Evolutionary conservation across 441 rosid species (phyloP).

Genomic region (Hura crepitans): DNA sequence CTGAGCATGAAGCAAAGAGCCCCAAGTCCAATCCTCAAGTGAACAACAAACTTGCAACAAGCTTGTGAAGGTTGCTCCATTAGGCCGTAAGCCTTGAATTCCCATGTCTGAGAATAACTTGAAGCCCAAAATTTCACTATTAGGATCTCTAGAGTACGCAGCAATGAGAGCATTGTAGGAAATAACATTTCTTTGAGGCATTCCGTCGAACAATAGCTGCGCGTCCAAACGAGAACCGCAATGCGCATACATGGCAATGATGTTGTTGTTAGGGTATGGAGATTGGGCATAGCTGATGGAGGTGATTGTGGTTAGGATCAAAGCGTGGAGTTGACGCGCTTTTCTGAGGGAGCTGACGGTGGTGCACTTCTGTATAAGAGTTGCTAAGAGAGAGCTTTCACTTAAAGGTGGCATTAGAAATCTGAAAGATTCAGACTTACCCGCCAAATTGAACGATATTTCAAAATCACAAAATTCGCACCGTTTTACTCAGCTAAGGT

Average conservation of each 20-base stretch:
- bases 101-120: constrained; percentile 38
- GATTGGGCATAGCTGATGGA: constrained; percentile 23
- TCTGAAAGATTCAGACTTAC: background rate
- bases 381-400: constrained; percentile 28
- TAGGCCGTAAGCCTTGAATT: constrained; percentile 48
- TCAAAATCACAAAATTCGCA: constrained; percentile 5
- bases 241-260: constrained; percentile 57
- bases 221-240: constrained; percentile 54
- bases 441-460: constrained; percentile 16
- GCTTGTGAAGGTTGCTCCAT: constrained; percentile 66
- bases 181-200: constrained; percentile 59
- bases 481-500: background rate
- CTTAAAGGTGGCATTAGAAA: constrained; percentile 32
- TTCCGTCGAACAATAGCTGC: constrained; percentile 58
- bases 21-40: constrained; percentile 48
- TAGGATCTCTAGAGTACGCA: constrained; percentile 52
- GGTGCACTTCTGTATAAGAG: constrained; percentile 55
- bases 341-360: constrained; percentile 37
- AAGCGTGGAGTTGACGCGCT: constrained; percentile 72
- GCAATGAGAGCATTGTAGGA: constrained; percentile 64
- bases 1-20: constrained; percentile 51
- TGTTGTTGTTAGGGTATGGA: constrained; percentile 58
- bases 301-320: constrained; percentile 40
- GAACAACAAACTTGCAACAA: constrained; percentile 52
- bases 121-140: constrained; percentile 32